Evolutionary conservation across 805 yeast species (phyloP).

Genomic region (Saccharomyces eubayanus): DNA sequence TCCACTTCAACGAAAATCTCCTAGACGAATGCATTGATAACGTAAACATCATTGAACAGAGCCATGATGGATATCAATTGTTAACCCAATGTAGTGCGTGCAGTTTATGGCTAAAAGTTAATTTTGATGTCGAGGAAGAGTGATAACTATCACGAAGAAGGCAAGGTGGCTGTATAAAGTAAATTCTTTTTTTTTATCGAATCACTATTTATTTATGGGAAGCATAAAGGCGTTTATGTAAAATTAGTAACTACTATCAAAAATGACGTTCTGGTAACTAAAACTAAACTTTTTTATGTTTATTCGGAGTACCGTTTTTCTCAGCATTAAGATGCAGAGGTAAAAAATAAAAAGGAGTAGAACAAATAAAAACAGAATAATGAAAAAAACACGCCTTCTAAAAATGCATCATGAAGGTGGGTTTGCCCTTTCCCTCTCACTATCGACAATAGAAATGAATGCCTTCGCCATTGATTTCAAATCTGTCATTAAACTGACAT

Average conservation of each 20-base stretch:
- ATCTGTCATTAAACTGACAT: constrained; percentile 73
- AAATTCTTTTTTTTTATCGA: not conserved
- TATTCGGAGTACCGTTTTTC: not conserved
- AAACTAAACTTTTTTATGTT: not conserved
- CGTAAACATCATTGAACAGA: constrained; percentile 16
- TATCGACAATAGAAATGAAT: constrained; percentile 50
- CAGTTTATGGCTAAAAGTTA: constrained; percentile 77
- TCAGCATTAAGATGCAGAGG: not conserved
- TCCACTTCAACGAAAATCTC: constrained; percentile 52
- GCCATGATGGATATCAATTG: constrained; percentile 52
- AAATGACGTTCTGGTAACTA: not conserved
- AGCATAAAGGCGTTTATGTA: not conserved
- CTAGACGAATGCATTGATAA: constrained; percentile 44
- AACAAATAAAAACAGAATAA: not conserved
- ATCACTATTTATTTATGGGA: not conserved
- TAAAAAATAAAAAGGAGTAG: not conserved
- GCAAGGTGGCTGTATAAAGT: not conserved
- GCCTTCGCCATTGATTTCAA: constrained; percentile 65
- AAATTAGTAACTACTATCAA: not conserved
- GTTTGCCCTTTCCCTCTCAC: constrained; percentile 34
- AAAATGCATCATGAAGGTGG: not conserved
- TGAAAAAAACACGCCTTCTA: not conserved
- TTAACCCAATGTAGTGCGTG: constrained; percentile 77
- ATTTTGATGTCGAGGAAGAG: constrained; percentile 39
- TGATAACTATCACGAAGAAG: constrained; percentile 1